Percentiles rank a stretch among this genome's conserved stretches.
phyloP scores from a whole-genome alignment of 2,329 filamentous ascomycete genomes.

The Fusarium sarcochroum region DNA sequence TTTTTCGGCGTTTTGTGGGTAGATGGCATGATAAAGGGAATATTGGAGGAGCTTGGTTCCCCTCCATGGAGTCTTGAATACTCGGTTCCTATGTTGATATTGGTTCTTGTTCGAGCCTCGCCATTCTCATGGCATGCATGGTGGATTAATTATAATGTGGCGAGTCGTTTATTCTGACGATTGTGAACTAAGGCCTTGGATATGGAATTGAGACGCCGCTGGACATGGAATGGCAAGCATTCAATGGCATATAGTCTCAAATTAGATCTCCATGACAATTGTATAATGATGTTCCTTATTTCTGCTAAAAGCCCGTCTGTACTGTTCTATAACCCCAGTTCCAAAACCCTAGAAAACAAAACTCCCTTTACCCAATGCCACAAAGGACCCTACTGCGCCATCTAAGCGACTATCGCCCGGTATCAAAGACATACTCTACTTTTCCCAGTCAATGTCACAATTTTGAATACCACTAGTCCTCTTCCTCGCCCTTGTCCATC shows the following conservation, averaged over 20 bases:
- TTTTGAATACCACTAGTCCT: conserved; percentile 48
- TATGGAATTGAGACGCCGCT: conserved; percentile 16
- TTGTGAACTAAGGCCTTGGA: conserved; percentile 30
- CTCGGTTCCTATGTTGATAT: conserved; percentile 14
- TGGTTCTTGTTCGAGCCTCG: conserved; percentile 29
- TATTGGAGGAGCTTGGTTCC: conserved; percentile 20
- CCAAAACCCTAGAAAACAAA: neutral
- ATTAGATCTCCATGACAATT: conserved; percentile 29
- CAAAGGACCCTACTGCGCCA: neutral
- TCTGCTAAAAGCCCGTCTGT: conserved; percentile 1
- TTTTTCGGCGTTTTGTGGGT: conserved; percentile 48
- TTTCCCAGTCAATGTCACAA: neutral
- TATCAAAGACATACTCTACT: neutral
- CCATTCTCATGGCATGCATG: conserved; percentile 25
- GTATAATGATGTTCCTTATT: neutral
- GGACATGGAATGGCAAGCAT: conserved; percentile 22
- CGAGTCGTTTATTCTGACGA: conserved; percentile 17
- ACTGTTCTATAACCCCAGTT: conserved; percentile 11
- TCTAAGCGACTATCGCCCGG: neutral
- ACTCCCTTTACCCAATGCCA: conserved; percentile 19
- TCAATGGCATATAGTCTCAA: conserved; percentile 36
- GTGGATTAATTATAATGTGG: conserved; percentile 35
- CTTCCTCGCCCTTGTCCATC: conserved; percentile 56
- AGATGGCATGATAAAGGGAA: conserved; percentile 38
- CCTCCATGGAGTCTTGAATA: conserved; percentile 11